phyloP scores from a whole-genome alignment of 176 grass and related monocot genomes.

The Musa schizocarpa region DNA sequence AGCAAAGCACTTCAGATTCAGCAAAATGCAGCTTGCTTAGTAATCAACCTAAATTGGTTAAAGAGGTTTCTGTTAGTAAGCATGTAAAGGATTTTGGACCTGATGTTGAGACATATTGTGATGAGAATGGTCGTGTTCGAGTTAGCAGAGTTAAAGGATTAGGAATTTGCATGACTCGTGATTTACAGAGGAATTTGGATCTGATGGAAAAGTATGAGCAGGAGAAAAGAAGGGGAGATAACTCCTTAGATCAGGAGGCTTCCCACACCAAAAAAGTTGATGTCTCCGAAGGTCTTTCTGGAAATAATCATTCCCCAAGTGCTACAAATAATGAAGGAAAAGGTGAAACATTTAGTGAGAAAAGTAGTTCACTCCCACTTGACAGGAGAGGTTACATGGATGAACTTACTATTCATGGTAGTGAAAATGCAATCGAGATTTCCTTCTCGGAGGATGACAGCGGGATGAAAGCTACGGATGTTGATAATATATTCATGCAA shows the following conservation, averaged over 20 bases:
- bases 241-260: constrained; percentile 22
- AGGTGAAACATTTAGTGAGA: constrained; percentile 25
- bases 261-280: constrained; percentile 27
- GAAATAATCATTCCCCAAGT: constrained; percentile 21
- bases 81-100: constrained; percentile 51
- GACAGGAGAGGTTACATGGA: constrained; percentile 4
- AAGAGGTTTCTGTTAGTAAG: constrained; percentile 23
- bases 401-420: constrained; percentile 16
- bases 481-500: constrained; percentile 60
- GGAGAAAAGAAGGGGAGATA: constrained; percentile 30
- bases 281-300: constrained; percentile 42
- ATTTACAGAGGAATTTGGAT: constrained; percentile 96
- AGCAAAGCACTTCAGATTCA: constrained; percentile 25
- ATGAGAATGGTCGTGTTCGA: constrained; percentile 70
- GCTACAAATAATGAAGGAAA: constrained; percentile 25
- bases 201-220: constrained; percentile 85
- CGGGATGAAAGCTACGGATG: constrained; percentile 45
- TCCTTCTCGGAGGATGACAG: constrained; percentile 61
- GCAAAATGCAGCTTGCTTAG: background rate
- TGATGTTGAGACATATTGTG: constrained; percentile 78
- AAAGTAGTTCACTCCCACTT: constrained; percentile 7
- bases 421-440: constrained; percentile 63
- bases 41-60: constrained; percentile 41
- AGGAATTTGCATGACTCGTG: constrained; percentile 92
- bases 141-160: constrained; percentile 86